Evolutionary conservation across 2,329 filamentous ascomycete genomes (phyloP).

Genomic region (Thermothelomyces thermophilus): DNA sequence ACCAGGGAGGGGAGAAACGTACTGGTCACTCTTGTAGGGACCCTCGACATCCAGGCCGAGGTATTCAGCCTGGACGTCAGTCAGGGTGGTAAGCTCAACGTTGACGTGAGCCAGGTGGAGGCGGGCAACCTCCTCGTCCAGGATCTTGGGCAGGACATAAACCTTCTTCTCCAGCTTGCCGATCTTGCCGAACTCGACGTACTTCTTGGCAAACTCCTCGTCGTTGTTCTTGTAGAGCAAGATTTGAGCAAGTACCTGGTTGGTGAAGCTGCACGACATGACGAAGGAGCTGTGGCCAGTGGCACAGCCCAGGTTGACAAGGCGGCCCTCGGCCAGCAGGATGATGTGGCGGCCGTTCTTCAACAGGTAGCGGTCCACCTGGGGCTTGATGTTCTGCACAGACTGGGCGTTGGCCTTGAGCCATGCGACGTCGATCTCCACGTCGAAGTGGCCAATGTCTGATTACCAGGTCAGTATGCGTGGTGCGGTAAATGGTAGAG

Average conservation of each 20-base stretch:
- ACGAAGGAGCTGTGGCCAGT: constrained; percentile 99
- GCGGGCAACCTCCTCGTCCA: constrained; percentile 96
- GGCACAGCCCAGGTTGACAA: constrained; percentile 98
- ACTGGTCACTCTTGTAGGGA: constrained; percentile 94
- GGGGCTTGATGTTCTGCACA: constrained; percentile 98
- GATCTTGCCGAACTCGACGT: constrained; percentile 89
- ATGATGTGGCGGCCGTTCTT: constrained; percentile 93
- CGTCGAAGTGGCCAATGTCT: constrained; percentile 99
- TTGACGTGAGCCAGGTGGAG: constrained; percentile 92
- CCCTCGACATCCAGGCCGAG: constrained; percentile 78
- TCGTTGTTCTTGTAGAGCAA: constrained; percentile 93
- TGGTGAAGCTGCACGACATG: constrained; percentile 99
- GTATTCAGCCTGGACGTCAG: constrained; percentile 85
- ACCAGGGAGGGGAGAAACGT: constrained; percentile 35
- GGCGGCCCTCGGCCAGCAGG: constrained; percentile 94
- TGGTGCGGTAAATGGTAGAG: not conserved
- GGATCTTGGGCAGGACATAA: constrained; percentile 96
- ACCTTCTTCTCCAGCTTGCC: constrained; percentile 88
- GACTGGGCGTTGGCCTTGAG: constrained; percentile 93
- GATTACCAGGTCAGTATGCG: constrained; percentile 10
- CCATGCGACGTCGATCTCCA: constrained; percentile 99
- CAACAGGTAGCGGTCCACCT: constrained; percentile 98
- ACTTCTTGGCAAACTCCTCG: constrained; percentile 82
- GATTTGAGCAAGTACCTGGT: constrained; percentile 99
- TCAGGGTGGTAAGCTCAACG: constrained; percentile 85